Base-by-base conservation (phyloP, 108 stramenopile genomes). In the Aurantiochytrium sp. region DNA sequence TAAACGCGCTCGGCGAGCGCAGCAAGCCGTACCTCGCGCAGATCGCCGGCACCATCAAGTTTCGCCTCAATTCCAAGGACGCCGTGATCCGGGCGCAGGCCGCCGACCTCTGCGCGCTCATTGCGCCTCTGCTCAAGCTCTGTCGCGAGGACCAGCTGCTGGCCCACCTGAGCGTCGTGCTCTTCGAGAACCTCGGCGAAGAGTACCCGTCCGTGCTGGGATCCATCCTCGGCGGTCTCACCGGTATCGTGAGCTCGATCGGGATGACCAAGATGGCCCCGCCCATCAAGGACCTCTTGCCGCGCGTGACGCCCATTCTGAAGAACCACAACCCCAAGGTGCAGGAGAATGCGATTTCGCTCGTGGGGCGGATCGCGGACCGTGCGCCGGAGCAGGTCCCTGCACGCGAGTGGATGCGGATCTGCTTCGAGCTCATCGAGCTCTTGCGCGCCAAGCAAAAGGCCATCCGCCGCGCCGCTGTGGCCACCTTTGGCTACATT, bases 401-500 rank as follows among this genome's bases (percentile, higher is more conserved):
- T 36, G 97, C 97, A 6, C 95, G 96, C 54, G 99, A 99, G 93
- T 99, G 99, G 99, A 99, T 99, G 99, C 96, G 99, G 39, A 98
- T 99, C 85, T 98, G 97, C 92, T 99, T 98, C 88, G 98, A 99
- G 91, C 94, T 99, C 31, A 93, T 99, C 22, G 99, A 99, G 91
- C 96, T 99, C 94, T 92, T 98, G 22, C 97, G 96, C 89, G 99
- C 99, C 3, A 97, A 97, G 92, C 97, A 97, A 91, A 98, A 98
- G 88, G 96, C 97, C 4, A 99, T 99, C 55, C 95, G 96, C 4
- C 93, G 98, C 36, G 99, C 99, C 22, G 95, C 97, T 27, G 98
- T 98, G 4, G 98, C 97, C 93, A 98, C 99, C 27, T 98, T 99
- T 89, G 99, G 99, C 31, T 98, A 98, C 92, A 99, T 99, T 87